phyloP scores from a whole-genome alignment of 495 filamentous ascomycete genomes.

The Pyrenopolyporus hunteri region DNA sequence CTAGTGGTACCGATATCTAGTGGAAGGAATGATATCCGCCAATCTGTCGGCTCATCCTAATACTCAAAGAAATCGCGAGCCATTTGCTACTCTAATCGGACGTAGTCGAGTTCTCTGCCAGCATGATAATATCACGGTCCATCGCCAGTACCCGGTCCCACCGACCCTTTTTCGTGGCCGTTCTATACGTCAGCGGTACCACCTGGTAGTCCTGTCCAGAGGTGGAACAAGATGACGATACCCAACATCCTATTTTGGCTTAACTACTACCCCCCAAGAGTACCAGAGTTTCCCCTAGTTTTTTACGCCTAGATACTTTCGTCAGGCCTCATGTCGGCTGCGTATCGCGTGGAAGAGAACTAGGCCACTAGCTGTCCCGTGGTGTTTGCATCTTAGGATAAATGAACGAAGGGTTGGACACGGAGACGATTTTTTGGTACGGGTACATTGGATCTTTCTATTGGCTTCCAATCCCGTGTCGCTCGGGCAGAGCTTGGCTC shows the following conservation, averaged over 20 bases:
- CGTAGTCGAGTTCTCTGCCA: constrained; percentile 20
- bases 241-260: constrained; percentile 13
- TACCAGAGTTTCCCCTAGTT: constrained; percentile 30
- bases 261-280: constrained; percentile 12
- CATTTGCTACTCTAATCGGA: constrained; percentile 9
- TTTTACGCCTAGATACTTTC: constrained; percentile 9
- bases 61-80: neutral
- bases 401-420: neutral
- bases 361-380: constrained; percentile 4
- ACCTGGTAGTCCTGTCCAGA: constrained; percentile 1
- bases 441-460: neutral
- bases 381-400: constrained; percentile 2
- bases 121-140: constrained; percentile 16
- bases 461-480: neutral
- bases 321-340: constrained; percentile 5
- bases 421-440: neutral
- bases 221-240: constrained; percentile 1
- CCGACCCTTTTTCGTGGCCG: constrained; percentile 2
- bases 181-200: constrained; percentile 1
- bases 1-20: neutral
- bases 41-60: neutral
- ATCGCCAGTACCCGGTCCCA: constrained; percentile 1
- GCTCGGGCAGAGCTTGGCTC: neutral
- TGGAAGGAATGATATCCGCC: neutral
- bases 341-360: constrained; percentile 3